Evolutionary conservation across 2,329 filamentous ascomycete species (phyloP), one percentile per base, ranked within the genome.

Genomic region (Fusarium sp.): DNA sequence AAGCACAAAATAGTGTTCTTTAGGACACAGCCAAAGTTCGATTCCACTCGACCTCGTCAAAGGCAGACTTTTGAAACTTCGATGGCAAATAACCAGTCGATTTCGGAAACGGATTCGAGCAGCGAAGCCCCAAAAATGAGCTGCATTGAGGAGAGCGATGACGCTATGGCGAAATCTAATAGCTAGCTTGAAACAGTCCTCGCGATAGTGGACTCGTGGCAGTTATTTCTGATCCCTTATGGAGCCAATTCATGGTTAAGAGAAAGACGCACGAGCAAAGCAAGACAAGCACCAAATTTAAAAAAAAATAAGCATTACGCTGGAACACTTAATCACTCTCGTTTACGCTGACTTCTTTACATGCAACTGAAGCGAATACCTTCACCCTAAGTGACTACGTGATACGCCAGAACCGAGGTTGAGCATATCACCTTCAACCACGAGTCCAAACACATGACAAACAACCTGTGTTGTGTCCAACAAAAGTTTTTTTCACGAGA

Each of bases 141-240:
- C 74, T 74, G 70, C 75, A 74, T 75, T 75, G 74, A 75, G 53
- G 71, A 76, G 75, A 77, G 76, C 76, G 74, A 77, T 74, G 72
- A 77, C 71, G 76, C 76, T 77, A 77, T 76, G 73, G 76, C 75
- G 76, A 77, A 77, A 77, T 77, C 75, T 76, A 77, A 77, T 76
- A 77, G 75, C 76, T 76, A 77, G 76, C 76, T 77, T 77, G 76
- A 75, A 76, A 77, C 69, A 76, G 75, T 77, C 75, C 62, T 77
- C 72, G 62, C 72, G 66, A 73, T 75, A 75, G 74, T 75, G 74
- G 73, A 72, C 69, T 75, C 69, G 70, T 74, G 60, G 69, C 62
- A 63, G 62, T 58, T 68, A 53, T 67, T 66, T 61, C 65, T 70
- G 57, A 61, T 73, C 69, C 69, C 56, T 71, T 71, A 71, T 62